A percentile compares a stretch with the other conserved stretches of the same genome.
These are phyloP conservation scores for Henckelia pumila DNA, from an alignment of 257 asterid genomes.

Conservation along the genomic window DNA sequence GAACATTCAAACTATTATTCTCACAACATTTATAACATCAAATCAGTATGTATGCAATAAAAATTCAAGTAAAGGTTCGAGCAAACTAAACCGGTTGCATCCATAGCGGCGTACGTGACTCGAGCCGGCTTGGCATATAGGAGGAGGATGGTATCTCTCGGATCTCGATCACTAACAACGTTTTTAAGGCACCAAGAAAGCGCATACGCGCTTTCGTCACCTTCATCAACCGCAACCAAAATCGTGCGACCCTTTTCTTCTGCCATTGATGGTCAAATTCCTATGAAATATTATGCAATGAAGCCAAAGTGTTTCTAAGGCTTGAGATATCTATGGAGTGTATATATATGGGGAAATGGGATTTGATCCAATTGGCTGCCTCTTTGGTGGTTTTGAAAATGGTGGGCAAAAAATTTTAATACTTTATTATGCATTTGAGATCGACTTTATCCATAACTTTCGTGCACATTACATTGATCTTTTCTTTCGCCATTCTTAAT, in stretches of 20 bases:
- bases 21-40: neutral
- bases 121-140: conserved; percentile 48
- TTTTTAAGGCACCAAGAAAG: conserved; percentile 68
- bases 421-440: neutral
- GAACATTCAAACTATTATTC: no score
- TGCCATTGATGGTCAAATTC: conserved; percentile 5
- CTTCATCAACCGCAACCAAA: conserved; percentile 67
- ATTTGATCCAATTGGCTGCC: neutral
- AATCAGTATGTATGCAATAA: no score
- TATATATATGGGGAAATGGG: neutral
- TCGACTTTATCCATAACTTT: neutral
- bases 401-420: neutral
- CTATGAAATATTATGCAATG: neutral
- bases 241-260: conserved; percentile 43
- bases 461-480: neutral
- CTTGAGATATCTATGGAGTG: no score
- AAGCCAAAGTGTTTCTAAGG: neutral
- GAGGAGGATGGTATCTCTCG: conserved; percentile 53
- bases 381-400: neutral
- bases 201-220: conserved; percentile 67
- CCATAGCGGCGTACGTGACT: conserved; percentile 43
- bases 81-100: conserved; percentile 43
- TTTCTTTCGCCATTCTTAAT: no score
- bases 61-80: no score
- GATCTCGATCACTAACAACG: conserved; percentile 25